Conservation (phyloP, 306 rosid species). For the Castanea crenata region DNA sequence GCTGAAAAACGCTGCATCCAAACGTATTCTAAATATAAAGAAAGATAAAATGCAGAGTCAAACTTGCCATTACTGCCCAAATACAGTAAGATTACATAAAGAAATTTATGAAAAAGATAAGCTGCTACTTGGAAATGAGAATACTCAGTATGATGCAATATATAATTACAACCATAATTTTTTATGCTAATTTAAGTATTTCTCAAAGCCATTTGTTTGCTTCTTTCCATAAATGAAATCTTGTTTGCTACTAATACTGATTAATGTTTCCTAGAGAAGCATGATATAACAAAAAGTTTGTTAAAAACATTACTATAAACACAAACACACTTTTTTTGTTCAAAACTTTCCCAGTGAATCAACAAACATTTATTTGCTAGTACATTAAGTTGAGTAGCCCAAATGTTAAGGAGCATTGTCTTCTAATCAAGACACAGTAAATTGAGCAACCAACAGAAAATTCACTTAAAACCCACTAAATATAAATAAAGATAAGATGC, state of each 20-base stretch:
- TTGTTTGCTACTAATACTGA: background rate
- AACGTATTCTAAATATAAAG: background rate
- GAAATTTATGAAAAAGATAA: background rate
- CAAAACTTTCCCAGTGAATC: too few species aligned
- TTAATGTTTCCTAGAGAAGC: background rate
- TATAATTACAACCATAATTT: too few species aligned
- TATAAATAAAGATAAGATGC: background rate
- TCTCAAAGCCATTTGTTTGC: background rate
- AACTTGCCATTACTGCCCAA: background rate
- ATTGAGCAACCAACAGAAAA: background rate
- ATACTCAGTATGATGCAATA: too few species aligned
- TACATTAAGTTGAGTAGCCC: background rate
- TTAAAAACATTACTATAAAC: background rate
- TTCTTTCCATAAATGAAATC: background rate
- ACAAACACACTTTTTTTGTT: too few species aligned
- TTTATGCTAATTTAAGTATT: background rate
- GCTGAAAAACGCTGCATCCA: too few species aligned
- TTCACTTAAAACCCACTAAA: background rate
- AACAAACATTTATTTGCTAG: too few species aligned
- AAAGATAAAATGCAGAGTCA: background rate
- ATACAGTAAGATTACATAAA: background rate
- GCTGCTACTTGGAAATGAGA: background rate
- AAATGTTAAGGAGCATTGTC: constrained; percentile 1
- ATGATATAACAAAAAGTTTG: background rate
- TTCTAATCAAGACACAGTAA: background rate